Percentiles rank a stretch among this genome's conserved stretches.
Evolutionary conservation across 257 asterid species (phyloP).

Genomic region (Nemophila menziesii): DNA sequence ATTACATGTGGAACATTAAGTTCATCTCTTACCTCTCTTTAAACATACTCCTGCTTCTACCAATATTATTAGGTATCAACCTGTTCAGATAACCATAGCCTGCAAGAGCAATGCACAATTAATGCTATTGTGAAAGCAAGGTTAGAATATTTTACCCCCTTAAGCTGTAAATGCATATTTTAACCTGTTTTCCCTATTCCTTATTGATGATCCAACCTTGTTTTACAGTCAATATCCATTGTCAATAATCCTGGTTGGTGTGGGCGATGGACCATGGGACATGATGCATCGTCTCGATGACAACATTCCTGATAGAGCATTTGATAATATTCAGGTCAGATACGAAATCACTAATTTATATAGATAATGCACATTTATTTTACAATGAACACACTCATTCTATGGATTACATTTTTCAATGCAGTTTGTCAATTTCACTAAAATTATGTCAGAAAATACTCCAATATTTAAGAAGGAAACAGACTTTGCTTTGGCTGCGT

Average conservation of each 20-base stretch:
- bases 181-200: background rate
- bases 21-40: background rate
- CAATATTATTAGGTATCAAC: slow-evolving; percentile 55
- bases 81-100: slow-evolving; percentile 43
- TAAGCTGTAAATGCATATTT: too few species aligned
- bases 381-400: background rate
- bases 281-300: slow-evolving; percentile 80
- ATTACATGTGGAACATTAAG: too few species aligned
- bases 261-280: slow-evolving; percentile 90
- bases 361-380: too few species aligned
- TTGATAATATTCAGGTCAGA: slow-evolving; percentile 66
- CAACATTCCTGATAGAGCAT: slow-evolving; percentile 65
- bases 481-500: slow-evolving; percentile 84
- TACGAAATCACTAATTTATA: too few species aligned
- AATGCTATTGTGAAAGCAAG: slow-evolving; percentile 85
- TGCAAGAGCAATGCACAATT: slow-evolving; percentile 70
- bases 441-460: slow-evolving; percentile 57
- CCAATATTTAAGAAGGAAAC: slow-evolving; percentile 57
- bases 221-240: slow-evolving; percentile 58
- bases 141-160: slow-evolving; percentile 22
- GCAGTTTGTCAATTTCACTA: slow-evolving; percentile 86
- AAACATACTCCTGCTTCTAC: background rate
- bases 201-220: too few species aligned
- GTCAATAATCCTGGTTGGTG: slow-evolving; percentile 69
- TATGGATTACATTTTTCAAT: background rate